Evolutionary conservation across 1,139 yeast genomes (phyloP), one percentile per base, ranked within the genome.

Genomic region (Diutina siamensis): DNA sequence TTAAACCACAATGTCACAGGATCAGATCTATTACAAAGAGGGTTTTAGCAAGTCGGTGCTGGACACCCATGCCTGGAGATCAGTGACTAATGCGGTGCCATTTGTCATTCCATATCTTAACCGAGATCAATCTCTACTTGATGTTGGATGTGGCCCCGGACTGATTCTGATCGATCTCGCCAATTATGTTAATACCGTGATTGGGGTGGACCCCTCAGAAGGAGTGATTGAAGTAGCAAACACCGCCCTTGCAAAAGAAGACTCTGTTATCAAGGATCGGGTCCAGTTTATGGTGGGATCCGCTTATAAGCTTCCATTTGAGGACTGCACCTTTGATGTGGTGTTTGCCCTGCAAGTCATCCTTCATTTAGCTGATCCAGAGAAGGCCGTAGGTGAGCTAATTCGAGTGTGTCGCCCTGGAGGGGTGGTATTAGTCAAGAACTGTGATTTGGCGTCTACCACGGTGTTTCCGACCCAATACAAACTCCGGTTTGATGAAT

Each of bases 81-180:
- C 57, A 2, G 68, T 63, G 2, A 57, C 53, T 28, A 62, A 62
- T 48, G 61, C 66, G 3, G 55, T 61, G 5, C 55, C 53, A 1
- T 66, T 57, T 49, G 47, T 64, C 45, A 48, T 64, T 19, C 62
- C 64, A 2, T 54, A 58, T 28, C 47, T 68, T 44, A 55, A 61
- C 47, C 56, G 60, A 5, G 52, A 55, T 35, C 53, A 55, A 45
- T 51, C 53, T 35, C 55, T 67, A 13, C 57, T 68, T 19, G 73
- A 68, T 50, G 67, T 67, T 15, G 74, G 74, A 1, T 63, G 65
- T 49, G 73, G 73, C 0, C 72, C 72, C 2, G 73, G 71, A 1
- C 56, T 71, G 18, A 68, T 68, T 44, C 64, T 69, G 12, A 48
- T 57, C 17, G 71, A 64, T 47, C 51, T 65, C 36, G 69, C 66